phyloP scores from a whole-genome alignment of 805 yeast species.

The Candida corydali region DNA sequence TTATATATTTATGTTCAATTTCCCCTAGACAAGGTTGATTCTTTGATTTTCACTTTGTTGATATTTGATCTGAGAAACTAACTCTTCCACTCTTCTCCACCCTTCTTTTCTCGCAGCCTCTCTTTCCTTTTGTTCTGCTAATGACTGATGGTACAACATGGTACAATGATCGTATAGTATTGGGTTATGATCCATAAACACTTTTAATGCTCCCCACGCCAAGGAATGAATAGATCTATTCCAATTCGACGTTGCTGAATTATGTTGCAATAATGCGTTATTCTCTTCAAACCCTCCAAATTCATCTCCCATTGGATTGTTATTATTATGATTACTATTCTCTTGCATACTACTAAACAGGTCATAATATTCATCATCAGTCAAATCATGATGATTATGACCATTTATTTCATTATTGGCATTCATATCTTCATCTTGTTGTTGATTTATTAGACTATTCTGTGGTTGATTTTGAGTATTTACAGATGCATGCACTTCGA shows the following conservation, averaged over 20 bases:
- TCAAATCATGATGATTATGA: slow-evolving; percentile 28
- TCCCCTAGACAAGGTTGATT: too few species aligned
- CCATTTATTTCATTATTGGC: slow-evolving; percentile 16
- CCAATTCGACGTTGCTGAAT: slow-evolving; percentile 68
- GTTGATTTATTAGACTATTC: too few species aligned
- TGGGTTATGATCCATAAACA: slow-evolving; percentile 90
- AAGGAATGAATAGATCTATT: slow-evolving; percentile 87
- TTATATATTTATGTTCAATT: too few species aligned
- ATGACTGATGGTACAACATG: slow-evolving; percentile 74
- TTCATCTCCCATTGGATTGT: slow-evolving; percentile 12
- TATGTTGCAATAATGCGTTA: slow-evolving; percentile 36
- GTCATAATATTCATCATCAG: slow-evolving; percentile 43
- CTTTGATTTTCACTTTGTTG: slow-evolving; percentile 6
- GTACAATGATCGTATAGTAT: slow-evolving; percentile 89
- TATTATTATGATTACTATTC: slow-evolving; percentile 5
- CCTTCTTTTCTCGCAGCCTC: slow-evolving; percentile 60
- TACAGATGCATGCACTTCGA: slow-evolving; percentile 14
- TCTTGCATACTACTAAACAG: slow-evolving; percentile 33
- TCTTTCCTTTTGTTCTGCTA: slow-evolving; percentile 66
- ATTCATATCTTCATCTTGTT: slow-evolving; percentile 10
- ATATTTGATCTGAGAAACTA: slow-evolving; percentile 37
- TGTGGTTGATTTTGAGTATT: slow-evolving; percentile 9
- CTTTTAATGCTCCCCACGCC: slow-evolving; percentile 86
- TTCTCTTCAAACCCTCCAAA: slow-evolving; percentile 24
- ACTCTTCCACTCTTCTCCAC: slow-evolving; percentile 67